Evolutionary conservation across 306 rosid genomes (phyloP).

Genomic region (Begonia peltatifolia): DNA sequence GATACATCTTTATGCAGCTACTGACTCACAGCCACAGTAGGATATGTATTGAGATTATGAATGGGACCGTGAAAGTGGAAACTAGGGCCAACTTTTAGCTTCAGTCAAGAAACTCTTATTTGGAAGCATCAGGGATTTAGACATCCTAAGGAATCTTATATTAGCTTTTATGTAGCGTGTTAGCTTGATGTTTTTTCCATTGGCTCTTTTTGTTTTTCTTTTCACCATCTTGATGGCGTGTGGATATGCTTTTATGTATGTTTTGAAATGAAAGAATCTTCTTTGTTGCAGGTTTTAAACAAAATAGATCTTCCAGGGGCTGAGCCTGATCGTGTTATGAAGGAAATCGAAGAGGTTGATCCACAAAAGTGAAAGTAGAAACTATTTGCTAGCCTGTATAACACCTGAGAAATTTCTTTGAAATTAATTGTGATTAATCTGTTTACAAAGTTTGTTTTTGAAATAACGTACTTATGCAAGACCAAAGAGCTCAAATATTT

Average conservation of each 20-base stretch:
- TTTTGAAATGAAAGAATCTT: slow-evolving; percentile 9
- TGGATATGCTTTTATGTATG: slow-evolving; percentile 1
- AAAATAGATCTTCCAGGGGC: slow-evolving; percentile 98
- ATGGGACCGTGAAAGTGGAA: no score
- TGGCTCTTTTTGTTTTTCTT: not conserved
- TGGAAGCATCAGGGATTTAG: no score
- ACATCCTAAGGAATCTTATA: no score
- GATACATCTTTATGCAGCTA: no score
- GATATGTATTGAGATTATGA: no score
- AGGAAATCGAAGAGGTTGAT: slow-evolving; percentile 84
- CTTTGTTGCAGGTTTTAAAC: slow-evolving; percentile 56
- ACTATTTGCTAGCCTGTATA: not conserved
- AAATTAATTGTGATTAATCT: not conserved
- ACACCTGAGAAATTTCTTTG: not conserved
- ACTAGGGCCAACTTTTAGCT: no score
- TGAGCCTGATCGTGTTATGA: slow-evolving; percentile 66
- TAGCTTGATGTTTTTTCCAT: no score
- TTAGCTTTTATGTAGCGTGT: no score
- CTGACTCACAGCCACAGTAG: no score
- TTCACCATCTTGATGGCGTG: slow-evolving; percentile 1
- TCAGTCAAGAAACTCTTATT: no score
- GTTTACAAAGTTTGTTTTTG: not conserved
- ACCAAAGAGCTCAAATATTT: no score
- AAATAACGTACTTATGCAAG: no score
- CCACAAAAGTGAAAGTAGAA: not conserved